phyloP scores from a whole-genome alignment of 169 alveolate species.

The Cryptosporidium ubiquitum region DNA sequence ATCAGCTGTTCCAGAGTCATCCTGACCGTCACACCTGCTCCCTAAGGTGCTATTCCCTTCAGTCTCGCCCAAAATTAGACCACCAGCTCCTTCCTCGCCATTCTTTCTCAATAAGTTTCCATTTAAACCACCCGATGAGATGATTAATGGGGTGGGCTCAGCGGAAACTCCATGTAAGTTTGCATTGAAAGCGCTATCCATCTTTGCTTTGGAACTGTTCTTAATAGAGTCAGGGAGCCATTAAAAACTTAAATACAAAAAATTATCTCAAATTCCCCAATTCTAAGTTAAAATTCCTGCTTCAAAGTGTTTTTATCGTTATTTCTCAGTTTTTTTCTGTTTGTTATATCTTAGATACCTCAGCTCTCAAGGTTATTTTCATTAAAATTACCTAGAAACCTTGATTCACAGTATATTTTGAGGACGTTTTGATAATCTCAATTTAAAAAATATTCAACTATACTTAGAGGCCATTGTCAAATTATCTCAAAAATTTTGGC shows the following conservation, averaged over 20 bases:
- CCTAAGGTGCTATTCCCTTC: background rate
- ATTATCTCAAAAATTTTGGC: background rate
- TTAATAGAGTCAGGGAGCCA: background rate
- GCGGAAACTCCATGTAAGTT: background rate
- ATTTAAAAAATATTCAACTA: background rate
- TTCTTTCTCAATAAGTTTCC: background rate
- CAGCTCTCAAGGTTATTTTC: background rate
- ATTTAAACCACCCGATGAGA: background rate
- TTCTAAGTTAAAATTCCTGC: background rate
- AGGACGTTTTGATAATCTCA: background rate
- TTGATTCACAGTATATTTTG: background rate
- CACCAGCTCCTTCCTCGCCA: background rate
- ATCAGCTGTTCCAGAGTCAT: background rate
- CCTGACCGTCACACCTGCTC: background rate
- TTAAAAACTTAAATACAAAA: background rate
- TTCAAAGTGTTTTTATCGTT: too few species aligned
- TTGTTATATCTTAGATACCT: background rate
- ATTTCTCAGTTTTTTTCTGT: background rate
- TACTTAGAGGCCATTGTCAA: background rate
- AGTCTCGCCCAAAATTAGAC: background rate
- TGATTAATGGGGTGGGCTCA: background rate
- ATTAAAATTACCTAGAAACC: background rate
- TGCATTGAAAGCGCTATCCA: conserved; percentile 19
- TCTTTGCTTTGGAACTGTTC: background rate
- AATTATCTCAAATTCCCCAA: background rate